A percentile compares a stretch with the other conserved stretches of the same genome.
phyloP scores from a whole-genome alignment of 768 basidiomycete species.

The Termitomyces heimii region DNA sequence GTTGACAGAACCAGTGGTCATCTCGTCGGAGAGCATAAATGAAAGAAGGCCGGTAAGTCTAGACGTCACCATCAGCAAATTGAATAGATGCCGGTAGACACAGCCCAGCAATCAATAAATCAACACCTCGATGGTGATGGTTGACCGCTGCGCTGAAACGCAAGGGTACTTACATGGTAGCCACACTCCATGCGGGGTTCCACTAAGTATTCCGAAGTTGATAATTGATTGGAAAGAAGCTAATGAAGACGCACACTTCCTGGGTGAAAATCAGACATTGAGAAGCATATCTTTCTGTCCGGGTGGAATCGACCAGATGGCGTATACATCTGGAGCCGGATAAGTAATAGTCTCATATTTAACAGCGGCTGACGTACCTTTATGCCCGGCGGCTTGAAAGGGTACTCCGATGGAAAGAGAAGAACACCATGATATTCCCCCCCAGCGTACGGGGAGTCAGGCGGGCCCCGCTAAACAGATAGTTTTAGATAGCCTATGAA shows the following conservation, averaged over 20 bases:
- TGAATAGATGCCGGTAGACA: constrained; percentile 1
- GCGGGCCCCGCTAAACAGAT: constrained; percentile 73
- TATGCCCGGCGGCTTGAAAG: constrained; percentile 95
- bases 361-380: constrained; percentile 48
- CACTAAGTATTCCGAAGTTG: constrained; percentile 41
- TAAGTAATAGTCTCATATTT: constrained; percentile 4
- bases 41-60: constrained; percentile 91
- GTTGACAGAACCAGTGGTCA: constrained; percentile 91
- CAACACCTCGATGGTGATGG: constrained; percentile 3
- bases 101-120: constrained; percentile 3
- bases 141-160: constrained; percentile 4
- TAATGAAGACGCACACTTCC: constrained; percentile 60
- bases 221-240: not conserved
- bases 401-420: constrained; percentile 90
- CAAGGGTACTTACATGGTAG: constrained; percentile 69
- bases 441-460: constrained; percentile 84
- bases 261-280: constrained; percentile 95
- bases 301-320: constrained; percentile 89
- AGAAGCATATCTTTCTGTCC: constrained; percentile 96
- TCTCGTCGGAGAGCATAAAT: constrained; percentile 94
- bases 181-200: constrained; percentile 95
- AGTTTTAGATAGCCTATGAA: constrained; percentile 10
- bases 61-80: constrained; percentile 10
- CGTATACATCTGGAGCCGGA: constrained; percentile 66
- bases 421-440: constrained; percentile 95